Evolutionary conservation across 2,329 filamentous ascomycete species (phyloP), one percentile per base, ranked within the genome.

Genomic region (Fusarium sp.): DNA sequence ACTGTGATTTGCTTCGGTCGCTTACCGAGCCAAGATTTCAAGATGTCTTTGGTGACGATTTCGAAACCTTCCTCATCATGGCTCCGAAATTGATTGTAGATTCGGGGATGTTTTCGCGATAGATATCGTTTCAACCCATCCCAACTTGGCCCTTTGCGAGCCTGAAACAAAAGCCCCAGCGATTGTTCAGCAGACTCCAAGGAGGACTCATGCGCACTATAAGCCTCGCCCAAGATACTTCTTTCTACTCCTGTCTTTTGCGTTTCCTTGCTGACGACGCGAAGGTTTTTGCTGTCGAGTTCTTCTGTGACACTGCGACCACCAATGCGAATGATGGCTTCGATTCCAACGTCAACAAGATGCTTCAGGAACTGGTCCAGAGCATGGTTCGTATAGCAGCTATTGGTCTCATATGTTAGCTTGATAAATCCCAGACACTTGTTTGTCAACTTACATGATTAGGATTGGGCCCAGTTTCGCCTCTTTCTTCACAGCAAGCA

Each of bases 321-420:
- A 0, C 91, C 90, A 12, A 93, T 87, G 0, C 90, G 88, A 39
- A 92, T 84, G 33, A 92, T 83, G 8, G 86, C 81, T 0, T 79
- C 71, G 7, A 87, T 78, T 0, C 81, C 82, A 4, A 80, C 81
- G 5, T 86, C 80, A 0, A 88, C 60, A 0, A 92, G 77, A 65
- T 90, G 86, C 67, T 91, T 86, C 0, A 92, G 81, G 3, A 92
- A 84, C 71, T 87, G 86, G 55, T 87, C 86, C 0, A 87, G 66
- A 0, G 84, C 84, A 46, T 86, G 84, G 59, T 80, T 84, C 17
- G 81, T 88, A 57, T 86, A 87, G 64, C 85, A 86, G 14, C 86
- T 84, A 67, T 81, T 82, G 27, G 2, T n/a, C 3, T 7, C 1
- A 1, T 14, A 11, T 4, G 6, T 59, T 18, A 59, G 45, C n/a